Conservation (phyloP, 2,329 filamentous ascomycete species). For the Colletotrichum sp. region DNA sequence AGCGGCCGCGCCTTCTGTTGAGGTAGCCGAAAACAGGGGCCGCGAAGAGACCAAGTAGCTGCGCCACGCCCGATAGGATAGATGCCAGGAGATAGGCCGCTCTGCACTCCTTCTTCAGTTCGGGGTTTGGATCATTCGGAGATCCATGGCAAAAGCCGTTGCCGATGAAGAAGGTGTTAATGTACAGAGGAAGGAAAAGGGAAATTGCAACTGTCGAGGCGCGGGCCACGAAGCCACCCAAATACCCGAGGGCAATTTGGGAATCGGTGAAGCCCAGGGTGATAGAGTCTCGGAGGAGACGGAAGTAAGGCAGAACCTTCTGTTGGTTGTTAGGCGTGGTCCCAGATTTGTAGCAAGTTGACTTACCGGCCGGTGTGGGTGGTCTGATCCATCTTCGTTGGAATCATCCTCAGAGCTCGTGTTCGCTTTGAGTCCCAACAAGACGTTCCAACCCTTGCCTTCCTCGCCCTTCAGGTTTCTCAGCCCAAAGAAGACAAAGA, state of each 20-base stretch:
- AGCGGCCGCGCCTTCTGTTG: slow-evolving; percentile 68
- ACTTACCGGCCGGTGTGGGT: slow-evolving; percentile 30
- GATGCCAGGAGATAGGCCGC: slow-evolving; percentile 88
- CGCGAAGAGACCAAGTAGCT: slow-evolving; percentile 82
- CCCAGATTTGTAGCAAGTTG: not conserved
- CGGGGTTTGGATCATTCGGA: slow-evolving; percentile 67
- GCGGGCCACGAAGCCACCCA: slow-evolving; percentile 93
- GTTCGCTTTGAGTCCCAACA: slow-evolving; percentile 48
- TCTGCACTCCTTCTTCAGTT: slow-evolving; percentile 85
- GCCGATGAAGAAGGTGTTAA: slow-evolving; percentile 88
- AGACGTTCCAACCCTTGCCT: slow-evolving; percentile 71
- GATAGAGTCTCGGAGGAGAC: slow-evolving; percentile 67
- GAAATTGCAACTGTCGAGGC: slow-evolving; percentile 95
- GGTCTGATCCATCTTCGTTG: slow-evolving; percentile 23
- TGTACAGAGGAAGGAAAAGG: slow-evolving; percentile 89
- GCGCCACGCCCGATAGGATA: slow-evolving; percentile 86
- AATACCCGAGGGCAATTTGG: slow-evolving; percentile 84
- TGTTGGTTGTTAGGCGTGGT: slow-evolving; percentile 7
- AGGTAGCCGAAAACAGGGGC: slow-evolving; percentile 89
- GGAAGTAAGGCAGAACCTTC: slow-evolving; percentile 59
- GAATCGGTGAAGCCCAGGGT: slow-evolving; percentile 76
- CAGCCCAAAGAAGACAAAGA: slow-evolving; percentile 81
- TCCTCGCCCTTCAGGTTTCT: slow-evolving; percentile 74
- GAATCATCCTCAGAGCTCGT: not conserved
- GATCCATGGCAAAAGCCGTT: slow-evolving; percentile 79